These are phyloP conservation scores for Wickerhamomyces tratensis DNA, from an alignment of 805 yeast species.

Conservation along the genomic window DNA sequence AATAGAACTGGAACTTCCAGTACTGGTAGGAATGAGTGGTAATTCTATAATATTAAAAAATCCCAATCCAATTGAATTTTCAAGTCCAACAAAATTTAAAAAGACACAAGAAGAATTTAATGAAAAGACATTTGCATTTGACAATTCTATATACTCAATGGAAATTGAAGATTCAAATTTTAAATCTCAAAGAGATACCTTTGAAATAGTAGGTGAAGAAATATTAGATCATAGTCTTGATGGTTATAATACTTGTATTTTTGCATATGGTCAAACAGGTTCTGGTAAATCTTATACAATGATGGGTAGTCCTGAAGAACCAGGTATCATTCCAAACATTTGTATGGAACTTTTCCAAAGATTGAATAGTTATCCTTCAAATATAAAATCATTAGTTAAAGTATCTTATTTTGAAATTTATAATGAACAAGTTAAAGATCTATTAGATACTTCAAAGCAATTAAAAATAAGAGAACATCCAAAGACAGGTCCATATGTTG, in stretches of 20 bases:
- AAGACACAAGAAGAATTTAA: constrained; percentile 1
- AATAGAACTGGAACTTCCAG: constrained; percentile 3
- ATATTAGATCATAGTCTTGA: constrained; percentile 52
- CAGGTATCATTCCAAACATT: constrained; percentile 60
- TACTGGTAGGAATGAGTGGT: constrained; percentile 12
- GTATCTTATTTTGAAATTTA: constrained; percentile 68
- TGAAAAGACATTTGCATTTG: constrained; percentile 35
- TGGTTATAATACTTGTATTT: constrained; percentile 67
- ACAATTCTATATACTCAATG: constrained; percentile 42
- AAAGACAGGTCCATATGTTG: constrained; percentile 62
- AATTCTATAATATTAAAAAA: constrained; percentile 5
- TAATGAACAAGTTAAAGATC: constrained; percentile 67
- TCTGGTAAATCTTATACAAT: constrained; percentile 80
- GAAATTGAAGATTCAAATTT: constrained; percentile 22
- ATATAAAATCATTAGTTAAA: constrained; percentile 31
- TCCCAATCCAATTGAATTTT: constrained; percentile 4
- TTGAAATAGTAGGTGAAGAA: constrained; percentile 45
- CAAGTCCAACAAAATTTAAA: constrained; percentile 5
- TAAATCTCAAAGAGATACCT: constrained; percentile 42
- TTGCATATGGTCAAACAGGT: constrained; percentile 80
- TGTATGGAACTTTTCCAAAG: constrained; percentile 43
- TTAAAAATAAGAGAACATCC: constrained; percentile 56
- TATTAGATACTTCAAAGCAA: constrained; percentile 25
- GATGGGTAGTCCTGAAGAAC: constrained; percentile 45
- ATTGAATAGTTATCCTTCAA: constrained; percentile 20